Conservation (phyloP, 2,329 filamentous ascomycete species). For the Colletotrichum liaoningense region DNA sequence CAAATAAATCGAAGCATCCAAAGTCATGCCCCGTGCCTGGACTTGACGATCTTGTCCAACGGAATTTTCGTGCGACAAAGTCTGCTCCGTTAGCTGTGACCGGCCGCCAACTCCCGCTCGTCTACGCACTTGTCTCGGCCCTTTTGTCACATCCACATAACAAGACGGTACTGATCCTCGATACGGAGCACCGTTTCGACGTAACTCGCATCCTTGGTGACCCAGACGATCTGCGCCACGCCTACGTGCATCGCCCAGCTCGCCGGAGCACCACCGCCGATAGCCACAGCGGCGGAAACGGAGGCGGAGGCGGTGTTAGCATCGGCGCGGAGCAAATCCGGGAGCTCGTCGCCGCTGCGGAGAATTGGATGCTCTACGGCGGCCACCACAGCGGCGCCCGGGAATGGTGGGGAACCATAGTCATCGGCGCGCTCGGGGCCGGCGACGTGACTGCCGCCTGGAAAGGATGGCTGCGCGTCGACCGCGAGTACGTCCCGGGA, state of each 20-base stretch:
- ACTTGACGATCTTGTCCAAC: slow-evolving; percentile 59
- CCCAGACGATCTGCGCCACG: slow-evolving; percentile 56
- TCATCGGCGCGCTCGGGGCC: slow-evolving; percentile 55
- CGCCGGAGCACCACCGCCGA: slow-evolving; percentile 40
- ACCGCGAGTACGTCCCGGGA: slow-evolving; percentile 52
- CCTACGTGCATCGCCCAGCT: slow-evolving; percentile 61
- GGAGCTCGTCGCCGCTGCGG: slow-evolving; percentile 52
- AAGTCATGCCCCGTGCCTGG: slow-evolving; percentile 54
- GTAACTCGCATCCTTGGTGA: slow-evolving; percentile 55
- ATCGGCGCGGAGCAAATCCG: slow-evolving; percentile 41
- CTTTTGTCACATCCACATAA: slow-evolving; percentile 60
- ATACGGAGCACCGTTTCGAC: slow-evolving; percentile 67
- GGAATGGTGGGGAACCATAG: slow-evolving; percentile 69
- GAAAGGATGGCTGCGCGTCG: slow-evolving; percentile 66
- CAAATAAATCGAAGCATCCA: slow-evolving; percentile 30
- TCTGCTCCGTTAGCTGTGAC: slow-evolving; percentile 60
- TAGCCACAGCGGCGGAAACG: slow-evolving; percentile 10
- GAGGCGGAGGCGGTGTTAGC: slow-evolving; percentile 21
- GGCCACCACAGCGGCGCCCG: slow-evolving; percentile 55
- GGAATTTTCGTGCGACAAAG: slow-evolving; percentile 61
- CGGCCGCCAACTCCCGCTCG: slow-evolving; percentile 64
- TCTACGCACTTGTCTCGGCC: slow-evolving; percentile 66
- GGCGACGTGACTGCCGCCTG: slow-evolving; percentile 51
- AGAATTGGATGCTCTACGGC: slow-evolving; percentile 64
- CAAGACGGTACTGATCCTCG: slow-evolving; percentile 65